phyloP scores from a whole-genome alignment of 495 filamentous ascomycete species.

The Mytilinidion resinicola region DNA sequence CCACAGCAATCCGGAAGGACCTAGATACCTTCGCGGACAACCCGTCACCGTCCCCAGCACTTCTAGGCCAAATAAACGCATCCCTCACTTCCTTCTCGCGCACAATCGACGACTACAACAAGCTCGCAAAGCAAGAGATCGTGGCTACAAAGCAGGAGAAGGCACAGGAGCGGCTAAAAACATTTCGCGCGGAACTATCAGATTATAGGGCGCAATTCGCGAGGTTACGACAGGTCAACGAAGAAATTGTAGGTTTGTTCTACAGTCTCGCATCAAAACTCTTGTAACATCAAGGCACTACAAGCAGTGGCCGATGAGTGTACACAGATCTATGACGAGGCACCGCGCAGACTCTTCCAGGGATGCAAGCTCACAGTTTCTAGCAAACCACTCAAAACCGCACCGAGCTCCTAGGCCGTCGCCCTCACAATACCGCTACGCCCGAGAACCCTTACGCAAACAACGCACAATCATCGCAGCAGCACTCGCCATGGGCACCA shows the following conservation, averaged over 20 bases:
- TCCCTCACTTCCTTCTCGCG: slow-evolving; percentile 83
- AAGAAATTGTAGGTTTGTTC: slow-evolving; percentile 56
- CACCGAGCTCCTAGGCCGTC: slow-evolving; percentile 80
- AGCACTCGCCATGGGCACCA: slow-evolving; percentile 34
- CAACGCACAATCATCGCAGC: slow-evolving; percentile 35
- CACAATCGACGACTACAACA: slow-evolving; percentile 88
- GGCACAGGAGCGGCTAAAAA: slow-evolving; percentile 75
- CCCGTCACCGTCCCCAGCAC: slow-evolving; percentile 53
- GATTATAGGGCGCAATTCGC: slow-evolving; percentile 76
- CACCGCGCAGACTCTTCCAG: not conserved
- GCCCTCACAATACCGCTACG: slow-evolving; percentile 77
- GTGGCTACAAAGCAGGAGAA: slow-evolving; percentile 85
- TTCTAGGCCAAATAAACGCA: slow-evolving; percentile 75
- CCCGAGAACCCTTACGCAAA: slow-evolving; percentile 94
- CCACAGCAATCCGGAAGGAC: slow-evolving; percentile 77
- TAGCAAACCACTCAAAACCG: slow-evolving; percentile 65
- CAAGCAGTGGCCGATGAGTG: too few relatives aligned
- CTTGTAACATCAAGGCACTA: too few relatives aligned
- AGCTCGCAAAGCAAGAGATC: slow-evolving; percentile 78
- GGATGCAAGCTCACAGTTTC: not conserved
- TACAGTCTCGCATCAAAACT: not conserved
- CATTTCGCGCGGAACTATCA: slow-evolving; percentile 73
- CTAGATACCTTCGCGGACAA: slow-evolving; percentile 66
- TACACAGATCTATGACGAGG: not conserved
- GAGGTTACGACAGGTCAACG: slow-evolving; percentile 62